Conservation (phyloP, 1,284 basidiomycete species). For the Apiotrichum akiyoshidainum region DNA sequence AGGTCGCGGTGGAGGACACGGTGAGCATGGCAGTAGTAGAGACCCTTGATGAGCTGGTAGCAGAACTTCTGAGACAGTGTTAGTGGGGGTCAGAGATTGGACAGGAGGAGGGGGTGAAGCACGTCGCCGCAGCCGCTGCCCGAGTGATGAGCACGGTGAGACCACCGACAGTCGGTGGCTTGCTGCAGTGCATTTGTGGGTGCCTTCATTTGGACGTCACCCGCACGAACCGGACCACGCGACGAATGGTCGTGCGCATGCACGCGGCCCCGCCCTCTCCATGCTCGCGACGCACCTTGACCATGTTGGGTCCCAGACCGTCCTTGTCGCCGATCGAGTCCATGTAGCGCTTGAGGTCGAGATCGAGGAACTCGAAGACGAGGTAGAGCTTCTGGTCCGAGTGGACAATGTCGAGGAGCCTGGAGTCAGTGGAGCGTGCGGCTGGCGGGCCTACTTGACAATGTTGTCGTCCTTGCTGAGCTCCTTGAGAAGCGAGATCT, state of each 20-base stretch:
- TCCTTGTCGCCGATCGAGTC: constrained; percentile 95
- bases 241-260: neutral
- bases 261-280: neutral
- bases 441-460: constrained; percentile 58
- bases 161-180: too few relatives aligned
- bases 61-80: constrained; percentile 46
- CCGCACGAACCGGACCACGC: too few relatives aligned
- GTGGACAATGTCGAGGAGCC: constrained; percentile 97
- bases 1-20: constrained; percentile 95
- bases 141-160: too few relatives aligned
- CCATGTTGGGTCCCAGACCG: constrained; percentile 87
- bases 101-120: neutral
- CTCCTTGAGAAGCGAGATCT: constrained; percentile 95
- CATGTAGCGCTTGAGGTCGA: constrained; percentile 99
- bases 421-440: constrained; percentile 36
- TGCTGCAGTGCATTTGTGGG: too few relatives aligned
- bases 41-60: constrained; percentile 93
- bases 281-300: constrained; percentile 68
- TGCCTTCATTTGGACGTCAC: too few relatives aligned
- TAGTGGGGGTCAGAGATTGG: neutral
- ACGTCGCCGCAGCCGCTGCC: too few relatives aligned
- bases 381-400: constrained; percentile 97
- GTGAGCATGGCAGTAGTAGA: constrained; percentile 98
- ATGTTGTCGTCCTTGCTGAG: constrained; percentile 88
- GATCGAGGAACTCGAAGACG: constrained; percentile 98